Evolutionary conservation across 371 early-diverging fungal species (phyloP).

Genomic region (Neoconidiobolus thromboides): DNA sequence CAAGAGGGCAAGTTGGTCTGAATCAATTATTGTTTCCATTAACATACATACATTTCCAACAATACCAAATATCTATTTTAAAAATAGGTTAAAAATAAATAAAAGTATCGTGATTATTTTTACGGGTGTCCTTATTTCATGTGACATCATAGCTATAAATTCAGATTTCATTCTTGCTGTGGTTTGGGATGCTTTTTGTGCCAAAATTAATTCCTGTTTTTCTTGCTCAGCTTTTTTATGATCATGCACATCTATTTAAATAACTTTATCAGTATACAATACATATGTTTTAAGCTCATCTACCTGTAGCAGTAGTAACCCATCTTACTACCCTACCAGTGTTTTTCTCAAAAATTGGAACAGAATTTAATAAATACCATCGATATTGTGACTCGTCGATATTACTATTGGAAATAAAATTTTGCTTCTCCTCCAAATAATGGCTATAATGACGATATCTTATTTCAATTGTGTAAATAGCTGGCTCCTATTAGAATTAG

Average conservation of each 20-base stretch:
- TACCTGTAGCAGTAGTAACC: neutral
- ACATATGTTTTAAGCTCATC: neutral
- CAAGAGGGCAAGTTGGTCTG: neutral
- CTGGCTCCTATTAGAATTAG: neutral
- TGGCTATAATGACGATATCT: neutral
- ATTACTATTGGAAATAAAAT: neutral
- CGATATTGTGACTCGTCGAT: neutral
- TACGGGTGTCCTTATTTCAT: conserved; percentile 4
- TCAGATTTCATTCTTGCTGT: neutral
- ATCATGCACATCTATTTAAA: neutral
- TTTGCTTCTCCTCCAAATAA: neutral
- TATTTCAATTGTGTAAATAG: neutral
- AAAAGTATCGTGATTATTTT: neutral
- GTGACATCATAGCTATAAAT: conserved; percentile 1
- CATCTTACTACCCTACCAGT: neutral
- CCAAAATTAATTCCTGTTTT: neutral
- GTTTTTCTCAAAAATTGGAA: neutral
- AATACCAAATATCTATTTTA: neutral
- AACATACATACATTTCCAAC: neutral
- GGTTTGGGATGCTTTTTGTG: neutral
- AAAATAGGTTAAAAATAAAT: neutral
- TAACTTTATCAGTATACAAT: neutral
- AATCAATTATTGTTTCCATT: neutral
- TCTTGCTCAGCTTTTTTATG: neutral
- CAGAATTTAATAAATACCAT: neutral